Conservation (phyloP, 768 basidiomycete genomes). For the Cystoderma amianthinum region DNA sequence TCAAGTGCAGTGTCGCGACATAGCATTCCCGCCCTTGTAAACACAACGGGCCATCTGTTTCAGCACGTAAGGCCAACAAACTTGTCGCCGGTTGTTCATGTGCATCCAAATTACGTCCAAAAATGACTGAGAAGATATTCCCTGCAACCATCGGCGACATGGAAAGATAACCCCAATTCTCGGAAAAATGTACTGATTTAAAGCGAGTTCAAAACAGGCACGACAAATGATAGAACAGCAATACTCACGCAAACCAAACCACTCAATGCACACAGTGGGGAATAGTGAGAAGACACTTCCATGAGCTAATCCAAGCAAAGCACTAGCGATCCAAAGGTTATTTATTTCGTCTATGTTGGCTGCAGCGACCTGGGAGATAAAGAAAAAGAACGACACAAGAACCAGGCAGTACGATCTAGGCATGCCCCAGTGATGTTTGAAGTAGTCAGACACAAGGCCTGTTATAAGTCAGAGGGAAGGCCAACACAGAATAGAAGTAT, state of each 20-base stretch:
- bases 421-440: slow-evolving; percentile 44
- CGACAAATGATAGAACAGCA: not conserved
- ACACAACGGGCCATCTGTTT: slow-evolving; percentile 33
- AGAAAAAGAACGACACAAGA: slow-evolving; percentile 59
- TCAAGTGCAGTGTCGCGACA: slow-evolving; percentile 46
- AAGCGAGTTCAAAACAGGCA: too few relatives aligned
- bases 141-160: slow-evolving; percentile 72
- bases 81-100: slow-evolving; percentile 35
- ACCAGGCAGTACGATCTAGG: slow-evolving; percentile 69
- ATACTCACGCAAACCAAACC: slow-evolving; percentile 81
- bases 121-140: slow-evolving; percentile 79
- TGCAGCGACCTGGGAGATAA: slow-evolving; percentile 64
- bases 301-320: slow-evolving; percentile 58
- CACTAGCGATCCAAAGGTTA: slow-evolving; percentile 56
- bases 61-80: not conserved
- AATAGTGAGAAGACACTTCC: slow-evolving; percentile 67
- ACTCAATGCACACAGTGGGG: slow-evolving; percentile 77
- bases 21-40: slow-evolving; percentile 56
- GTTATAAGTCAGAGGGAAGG: not conserved
- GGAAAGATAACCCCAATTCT: slow-evolving; percentile 82
- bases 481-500: not conserved
- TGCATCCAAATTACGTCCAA: slow-evolving; percentile 75
- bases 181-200: slow-evolving; percentile 46
- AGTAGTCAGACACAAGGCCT: slow-evolving; percentile 64
- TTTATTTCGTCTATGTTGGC: slow-evolving; percentile 48